Evolutionary conservation across 352 stramenopile genomes (phyloP), one percentile per base, ranked within the genome.

Genomic region (Pythium grandisporangium): DNA sequence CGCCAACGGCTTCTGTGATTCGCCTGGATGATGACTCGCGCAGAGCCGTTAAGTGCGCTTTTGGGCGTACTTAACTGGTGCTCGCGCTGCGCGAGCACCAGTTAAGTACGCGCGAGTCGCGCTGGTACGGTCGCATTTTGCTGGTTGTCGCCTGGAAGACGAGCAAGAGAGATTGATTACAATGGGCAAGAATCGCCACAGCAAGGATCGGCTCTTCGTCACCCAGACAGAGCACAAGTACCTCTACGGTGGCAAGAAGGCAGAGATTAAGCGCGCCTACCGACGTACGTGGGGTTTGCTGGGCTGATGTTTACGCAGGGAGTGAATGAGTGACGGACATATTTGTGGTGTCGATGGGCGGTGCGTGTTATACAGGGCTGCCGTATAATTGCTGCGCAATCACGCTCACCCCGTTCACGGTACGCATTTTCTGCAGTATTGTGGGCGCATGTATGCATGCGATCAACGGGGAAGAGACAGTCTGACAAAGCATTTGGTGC

Each of bases 351-450:
- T n/a, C n/a, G n/a, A n/a, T n/a, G n/a, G n/a, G n/a, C n/a, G n/a
- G n/a, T n/a, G n/a, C 29, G 27, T 20, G 24, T 39, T 14, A 1
- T 44, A 33, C 53, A 85, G 83, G 84, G 11, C 66, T 99, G 22
- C 93, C 95, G 26, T 99, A 99, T 66, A 91, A 98, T 54, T 98
- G 95, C 72, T 99, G 96, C 59, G 92, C 96, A 19, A 90, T 99
- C 53, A 97, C 85, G 3, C 73, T 99, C 35, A 87, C 63, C 16
- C 85, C 87, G 14, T 96, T 83, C 66, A 79, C 58, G 46, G 85
- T 87, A 53, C 43, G 48, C 32, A 10, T 24, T n/a, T n/a, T n/a
- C n/a, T n/a, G n/a, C n/a, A n/a, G n/a, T n/a, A n/a, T n/a, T n/a
- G n/a, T n/a, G n/a, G n/a, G n/a, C n/a, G n/a, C n/a, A n/a, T n/a